Percentiles rank a stretch among this genome's conserved stretches.
Evolutionary conservation across 179 eudicot species (phyloP).

Genomic region (Silene coronaria): DNA sequence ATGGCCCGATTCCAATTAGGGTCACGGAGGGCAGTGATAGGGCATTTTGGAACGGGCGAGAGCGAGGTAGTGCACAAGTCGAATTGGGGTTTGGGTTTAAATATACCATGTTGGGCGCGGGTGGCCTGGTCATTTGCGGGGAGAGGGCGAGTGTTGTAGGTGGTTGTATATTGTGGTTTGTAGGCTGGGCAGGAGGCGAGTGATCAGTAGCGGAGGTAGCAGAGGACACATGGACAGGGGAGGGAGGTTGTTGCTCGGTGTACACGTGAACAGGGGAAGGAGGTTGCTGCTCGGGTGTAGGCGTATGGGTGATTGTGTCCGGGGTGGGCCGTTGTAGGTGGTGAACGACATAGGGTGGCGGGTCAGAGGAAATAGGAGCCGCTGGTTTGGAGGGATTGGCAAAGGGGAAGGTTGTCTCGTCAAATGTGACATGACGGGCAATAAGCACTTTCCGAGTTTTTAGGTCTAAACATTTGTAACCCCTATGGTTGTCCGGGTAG

Average conservation of each 20-base stretch:
- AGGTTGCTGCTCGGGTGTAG: not conserved
- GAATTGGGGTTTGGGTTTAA: too few species aligned
- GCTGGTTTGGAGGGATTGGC: not conserved
- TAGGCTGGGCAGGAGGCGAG: not conserved
- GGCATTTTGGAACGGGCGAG: too few species aligned
- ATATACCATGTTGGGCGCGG: too few species aligned
- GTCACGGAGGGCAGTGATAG: too few species aligned
- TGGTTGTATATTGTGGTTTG: not conserved
- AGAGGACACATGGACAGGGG: slow-evolving; percentile 36
- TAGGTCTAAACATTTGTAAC: too few species aligned
- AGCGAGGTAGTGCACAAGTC: too few species aligned
- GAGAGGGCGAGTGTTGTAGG: not conserved
- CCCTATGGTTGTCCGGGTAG: too few species aligned
- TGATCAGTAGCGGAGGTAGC: too few species aligned
- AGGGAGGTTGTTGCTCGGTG: slow-evolving; percentile 17
- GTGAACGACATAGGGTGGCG: not conserved
- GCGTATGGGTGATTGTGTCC: not conserved
- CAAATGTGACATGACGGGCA: not conserved
- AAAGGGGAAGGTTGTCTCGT: not conserved
- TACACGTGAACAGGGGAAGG: too few species aligned
- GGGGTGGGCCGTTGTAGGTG: not conserved
- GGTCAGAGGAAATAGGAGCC: not conserved
- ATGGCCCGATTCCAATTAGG: too few species aligned
- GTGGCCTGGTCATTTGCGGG: too few species aligned
- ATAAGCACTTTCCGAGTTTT: not conserved